Conservation (phyloP, 129 eudicot genomes). For the Calendula officinalis region DNA sequence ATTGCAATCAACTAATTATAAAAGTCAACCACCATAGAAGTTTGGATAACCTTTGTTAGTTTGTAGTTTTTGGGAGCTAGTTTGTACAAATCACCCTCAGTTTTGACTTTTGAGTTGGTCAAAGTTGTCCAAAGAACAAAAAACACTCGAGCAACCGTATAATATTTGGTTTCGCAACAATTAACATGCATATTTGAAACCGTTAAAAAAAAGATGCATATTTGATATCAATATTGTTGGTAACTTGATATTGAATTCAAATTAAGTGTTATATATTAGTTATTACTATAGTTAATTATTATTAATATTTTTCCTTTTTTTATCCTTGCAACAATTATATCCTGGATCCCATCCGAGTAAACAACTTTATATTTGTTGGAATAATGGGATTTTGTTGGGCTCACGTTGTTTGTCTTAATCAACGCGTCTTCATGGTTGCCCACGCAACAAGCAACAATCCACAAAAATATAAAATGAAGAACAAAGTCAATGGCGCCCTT, state of each 20-base stretch:
- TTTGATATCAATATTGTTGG: too few relatives aligned
- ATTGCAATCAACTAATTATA: conserved; percentile 10
- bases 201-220: too few relatives aligned
- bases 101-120: too few relatives aligned
- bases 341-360: background rate
- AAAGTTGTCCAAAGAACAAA: too few relatives aligned
- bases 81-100: too few relatives aligned
- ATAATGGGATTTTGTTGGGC: conserved; percentile 23
- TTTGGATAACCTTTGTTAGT: background rate
- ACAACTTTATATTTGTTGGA: background rate
- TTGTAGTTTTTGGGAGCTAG: background rate
- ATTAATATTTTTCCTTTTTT: background rate
- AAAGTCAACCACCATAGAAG: conserved; percentile 14
- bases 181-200: too few relatives aligned
- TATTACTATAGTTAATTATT: background rate
- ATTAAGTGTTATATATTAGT: too few relatives aligned
- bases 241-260: too few relatives aligned
- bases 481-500: conserved; percentile 24
- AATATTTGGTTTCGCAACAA: too few relatives aligned
- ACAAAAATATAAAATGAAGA: background rate
- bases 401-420: conserved; percentile 26
- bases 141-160: too few relatives aligned
- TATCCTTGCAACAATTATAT: conserved; percentile 11
- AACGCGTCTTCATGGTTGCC: conserved; percentile 28
- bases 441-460: conserved; percentile 24